Evolutionary conservation across 352 stramenopile species (phyloP), one percentile per base, ranked within the genome.

Genomic region (Phytophthora pluvialis): DNA sequence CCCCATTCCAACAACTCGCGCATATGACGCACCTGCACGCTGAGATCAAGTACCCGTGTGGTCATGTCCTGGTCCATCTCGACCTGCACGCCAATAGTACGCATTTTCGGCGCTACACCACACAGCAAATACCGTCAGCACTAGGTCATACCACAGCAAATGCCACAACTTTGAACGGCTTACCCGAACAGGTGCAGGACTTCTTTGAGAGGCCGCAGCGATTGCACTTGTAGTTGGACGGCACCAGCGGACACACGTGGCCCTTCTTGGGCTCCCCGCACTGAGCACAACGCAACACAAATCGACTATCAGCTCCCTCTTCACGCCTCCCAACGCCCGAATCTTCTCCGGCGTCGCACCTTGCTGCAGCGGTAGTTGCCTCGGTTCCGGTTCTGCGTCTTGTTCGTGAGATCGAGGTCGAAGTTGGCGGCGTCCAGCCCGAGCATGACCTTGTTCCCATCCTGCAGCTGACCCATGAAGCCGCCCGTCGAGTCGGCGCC

Each of bases 301-400:
- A 4, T 1, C n/a, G 40, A 28, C 8, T 35, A 15, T 25, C 15
- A 46, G 33, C 25, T 48, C 31, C 26, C 28, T 48, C 33, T 44
- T 35, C 15, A 29, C 18, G 31, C 15, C 25, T 39, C 31, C 21
- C 15, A 18, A 5, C 8, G 3, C 1, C n/a, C 48, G 12, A 47
- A 21, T 11, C 48, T 35, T 21, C 35, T 50, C 21, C 21, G 21
- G 28, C 13, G 11, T 3, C 47, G 18, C 44, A 89, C 84, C 80
- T 93, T 93, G 70, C 83, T 93, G 70, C 87, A 95, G 29, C 87
- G 83, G 52, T 95, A 95, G 68, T 95, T 95, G 67, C 87, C 87
- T 47, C 87, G 87, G 61, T 95, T 93, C 25, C 85, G 67, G 67
- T 91, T 91, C 72, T 90, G 72, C 49, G 82, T 83, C 70, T 91